Percentiles rank a stretch among this genome's conserved stretches.
phyloP scores from a whole-genome alignment of 1,139 yeast genomes.

The Suhomyces choctaworum region DNA sequence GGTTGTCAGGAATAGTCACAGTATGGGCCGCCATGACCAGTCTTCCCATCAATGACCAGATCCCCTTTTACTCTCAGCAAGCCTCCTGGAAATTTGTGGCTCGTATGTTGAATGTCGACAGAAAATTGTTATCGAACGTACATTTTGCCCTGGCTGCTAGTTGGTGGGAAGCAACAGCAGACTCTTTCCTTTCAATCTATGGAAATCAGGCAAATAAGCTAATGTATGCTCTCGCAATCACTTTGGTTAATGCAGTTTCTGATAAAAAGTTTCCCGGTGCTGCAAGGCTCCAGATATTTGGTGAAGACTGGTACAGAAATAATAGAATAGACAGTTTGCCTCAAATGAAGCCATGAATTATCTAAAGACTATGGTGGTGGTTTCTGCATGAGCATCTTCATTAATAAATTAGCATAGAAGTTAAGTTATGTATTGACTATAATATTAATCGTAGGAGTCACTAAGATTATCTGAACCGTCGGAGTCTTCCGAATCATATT shows the following conservation, averaged over 20 bases:
- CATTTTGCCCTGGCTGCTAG: conserved; percentile 73
- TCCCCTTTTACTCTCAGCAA: conserved; percentile 22
- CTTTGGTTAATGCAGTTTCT: conserved; percentile 52
- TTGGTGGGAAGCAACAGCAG: conserved; percentile 92
- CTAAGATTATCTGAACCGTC: conserved; percentile 2
- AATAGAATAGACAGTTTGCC: conserved; percentile 51
- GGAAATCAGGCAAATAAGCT: conserved; percentile 73
- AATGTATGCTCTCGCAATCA: conserved; percentile 41
- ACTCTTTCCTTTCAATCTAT: conserved; percentile 53
- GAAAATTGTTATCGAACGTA: conserved; percentile 54
- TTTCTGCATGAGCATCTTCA: too few relatives aligned
- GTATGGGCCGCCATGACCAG: conserved; percentile 76
- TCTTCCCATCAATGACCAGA: conserved; percentile 22
- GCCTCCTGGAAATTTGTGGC: conserved; percentile 80
- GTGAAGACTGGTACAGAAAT: conserved; percentile 67
- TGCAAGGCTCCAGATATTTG: conserved; percentile 68
- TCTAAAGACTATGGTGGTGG: too few relatives aligned
- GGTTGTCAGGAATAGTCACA: conserved; percentile 82
- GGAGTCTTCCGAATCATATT: conserved; percentile 7
- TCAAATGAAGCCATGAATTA: conserved; percentile 45
- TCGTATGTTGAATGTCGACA: conserved; percentile 61
- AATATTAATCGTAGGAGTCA: conserved; percentile 3
- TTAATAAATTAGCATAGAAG: too few relatives aligned
- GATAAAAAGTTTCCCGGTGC: conserved; percentile 69
- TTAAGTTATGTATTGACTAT: too few relatives aligned